A percentile compares a stretch with the other conserved stretches of the same genome.
Evolutionary conservation across 1,284 basidiomycete species (phyloP).

Genomic region (Coriolopsis trogii): DNA sequence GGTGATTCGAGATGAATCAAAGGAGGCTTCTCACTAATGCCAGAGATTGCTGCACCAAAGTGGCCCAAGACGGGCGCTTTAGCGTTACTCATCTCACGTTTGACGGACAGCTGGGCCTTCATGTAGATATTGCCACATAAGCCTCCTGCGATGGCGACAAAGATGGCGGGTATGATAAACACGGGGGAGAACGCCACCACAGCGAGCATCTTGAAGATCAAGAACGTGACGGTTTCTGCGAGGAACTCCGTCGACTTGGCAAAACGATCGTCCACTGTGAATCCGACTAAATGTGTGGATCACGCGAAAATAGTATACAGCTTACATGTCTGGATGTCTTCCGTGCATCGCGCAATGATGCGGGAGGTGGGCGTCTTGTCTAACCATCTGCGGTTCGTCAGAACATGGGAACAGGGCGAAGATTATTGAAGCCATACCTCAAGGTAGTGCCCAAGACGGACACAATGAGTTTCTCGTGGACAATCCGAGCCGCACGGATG

Average conservation of each 20-base stretch:
- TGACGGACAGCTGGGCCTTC: slow-evolving; percentile 75
- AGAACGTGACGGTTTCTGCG: slow-evolving; percentile 28
- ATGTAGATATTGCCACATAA: slow-evolving; percentile 57
- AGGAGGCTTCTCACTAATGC: slow-evolving; percentile 50
- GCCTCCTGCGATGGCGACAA: slow-evolving; percentile 46
- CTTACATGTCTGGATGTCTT: slow-evolving; percentile 53
- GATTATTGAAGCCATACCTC: slow-evolving; percentile 35
- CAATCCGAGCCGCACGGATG: slow-evolving; percentile 52
- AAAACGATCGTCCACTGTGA: slow-evolving; percentile 35
- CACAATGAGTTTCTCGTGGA: slow-evolving; percentile 58
- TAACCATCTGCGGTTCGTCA: slow-evolving; percentile 41
- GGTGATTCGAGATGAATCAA: neutral
- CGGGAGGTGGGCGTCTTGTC: slow-evolving; percentile 61
- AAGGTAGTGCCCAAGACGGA: slow-evolving; percentile 64
- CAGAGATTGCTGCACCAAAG: slow-evolving; percentile 68
- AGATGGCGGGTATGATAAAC: slow-evolving; percentile 39
- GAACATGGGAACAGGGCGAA: slow-evolving; percentile 1
- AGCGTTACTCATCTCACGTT: slow-evolving; percentile 73
- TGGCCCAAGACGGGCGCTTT: slow-evolving; percentile 68
- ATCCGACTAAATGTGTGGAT: neutral
- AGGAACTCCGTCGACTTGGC: slow-evolving; percentile 29
- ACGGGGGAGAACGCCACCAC: slow-evolving; percentile 47
- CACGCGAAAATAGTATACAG: neutral
- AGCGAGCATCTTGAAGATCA: slow-evolving; percentile 43
- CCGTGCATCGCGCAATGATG: slow-evolving; percentile 59